Conservation (phyloP, 495 filamentous ascomycete species). For the Hypoxylon trugodes region DNA sequence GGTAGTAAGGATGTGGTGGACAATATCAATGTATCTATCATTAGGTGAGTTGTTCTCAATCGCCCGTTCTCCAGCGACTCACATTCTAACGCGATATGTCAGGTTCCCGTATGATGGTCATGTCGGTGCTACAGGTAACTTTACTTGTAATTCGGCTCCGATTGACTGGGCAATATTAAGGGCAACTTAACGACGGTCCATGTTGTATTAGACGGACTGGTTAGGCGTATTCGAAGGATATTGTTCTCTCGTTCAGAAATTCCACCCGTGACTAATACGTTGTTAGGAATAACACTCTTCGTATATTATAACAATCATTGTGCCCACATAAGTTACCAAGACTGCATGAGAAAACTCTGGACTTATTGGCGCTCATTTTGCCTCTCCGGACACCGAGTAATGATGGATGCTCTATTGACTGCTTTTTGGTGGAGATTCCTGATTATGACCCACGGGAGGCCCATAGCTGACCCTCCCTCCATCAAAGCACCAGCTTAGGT, state of each 20-base stretch:
- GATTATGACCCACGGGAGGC: background rate
- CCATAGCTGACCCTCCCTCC: background rate
- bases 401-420: background rate
- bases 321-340: too few species aligned
- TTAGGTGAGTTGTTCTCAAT: slow-evolving; percentile 1
- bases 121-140: slow-evolving; percentile 25
- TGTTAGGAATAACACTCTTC: too few species aligned
- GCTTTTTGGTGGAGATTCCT: background rate
- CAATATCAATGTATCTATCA: slow-evolving; percentile 21
- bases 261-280: too few species aligned
- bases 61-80: background rate
- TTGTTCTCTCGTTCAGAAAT: too few species aligned
- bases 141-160: slow-evolving; percentile 17
- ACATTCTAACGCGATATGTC: background rate
- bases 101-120: slow-evolving; percentile 16
- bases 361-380: too few species aligned
- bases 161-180: slow-evolving; percentile 27
- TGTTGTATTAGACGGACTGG: background rate
- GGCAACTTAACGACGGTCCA: background rate
- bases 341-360: too few species aligned
- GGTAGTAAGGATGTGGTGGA: slow-evolving; percentile 32
- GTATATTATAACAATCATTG: too few species aligned
- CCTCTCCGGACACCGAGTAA: background rate
- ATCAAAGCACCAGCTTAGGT: background rate
- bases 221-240: background rate